These are phyloP conservation scores for Nakazawaea anatomiae DNA, from an alignment of 805 yeast species.

Conservation along the genomic window DNA sequence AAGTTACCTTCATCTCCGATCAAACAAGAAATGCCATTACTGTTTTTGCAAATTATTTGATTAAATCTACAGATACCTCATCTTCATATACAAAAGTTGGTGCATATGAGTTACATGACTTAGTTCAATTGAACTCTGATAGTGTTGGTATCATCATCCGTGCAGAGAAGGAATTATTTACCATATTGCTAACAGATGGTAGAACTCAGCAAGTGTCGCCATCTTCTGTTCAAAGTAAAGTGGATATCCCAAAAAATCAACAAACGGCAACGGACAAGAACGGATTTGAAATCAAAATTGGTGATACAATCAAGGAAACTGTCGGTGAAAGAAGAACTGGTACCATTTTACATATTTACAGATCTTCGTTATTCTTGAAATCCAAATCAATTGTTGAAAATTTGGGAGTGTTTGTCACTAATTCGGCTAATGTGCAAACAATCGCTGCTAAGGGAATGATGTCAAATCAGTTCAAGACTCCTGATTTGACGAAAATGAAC, in stretches of 20 bases:
- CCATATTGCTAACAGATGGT: slow-evolving; percentile 79
- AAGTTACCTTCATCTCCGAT: slow-evolving; percentile 85
- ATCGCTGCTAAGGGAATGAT: slow-evolving; percentile 79
- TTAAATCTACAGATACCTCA: slow-evolving; percentile 81
- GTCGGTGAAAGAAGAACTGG: slow-evolving; percentile 87
- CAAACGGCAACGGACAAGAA: slow-evolving; percentile 80
- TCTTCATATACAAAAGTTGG: slow-evolving; percentile 67
- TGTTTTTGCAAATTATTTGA: slow-evolving; percentile 86
- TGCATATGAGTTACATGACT: slow-evolving; percentile 79
- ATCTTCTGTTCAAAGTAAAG: slow-evolving; percentile 74
- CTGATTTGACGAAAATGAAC: slow-evolving; percentile 81
- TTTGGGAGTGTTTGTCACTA: slow-evolving; percentile 84
- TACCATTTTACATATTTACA: slow-evolving; percentile 77
- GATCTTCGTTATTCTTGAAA: slow-evolving; percentile 72
- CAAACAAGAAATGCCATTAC: slow-evolving; percentile 84
- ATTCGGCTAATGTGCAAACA: slow-evolving; percentile 71
- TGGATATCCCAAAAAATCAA: slow-evolving; percentile 57
- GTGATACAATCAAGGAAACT: slow-evolving; percentile 87
- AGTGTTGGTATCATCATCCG: slow-evolving; percentile 85
- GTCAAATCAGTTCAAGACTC: slow-evolving; percentile 41
- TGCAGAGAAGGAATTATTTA: slow-evolving; percentile 83
- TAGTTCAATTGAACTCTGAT: slow-evolving; percentile 82
- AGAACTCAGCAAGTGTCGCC: slow-evolving; percentile 67
- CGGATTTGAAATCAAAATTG: slow-evolving; percentile 81
- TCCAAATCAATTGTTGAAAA: slow-evolving; percentile 77